Base-by-base conservation (phyloP, 2,329 filamentous ascomycete species). In the Trichophyton rubrum region DNA sequence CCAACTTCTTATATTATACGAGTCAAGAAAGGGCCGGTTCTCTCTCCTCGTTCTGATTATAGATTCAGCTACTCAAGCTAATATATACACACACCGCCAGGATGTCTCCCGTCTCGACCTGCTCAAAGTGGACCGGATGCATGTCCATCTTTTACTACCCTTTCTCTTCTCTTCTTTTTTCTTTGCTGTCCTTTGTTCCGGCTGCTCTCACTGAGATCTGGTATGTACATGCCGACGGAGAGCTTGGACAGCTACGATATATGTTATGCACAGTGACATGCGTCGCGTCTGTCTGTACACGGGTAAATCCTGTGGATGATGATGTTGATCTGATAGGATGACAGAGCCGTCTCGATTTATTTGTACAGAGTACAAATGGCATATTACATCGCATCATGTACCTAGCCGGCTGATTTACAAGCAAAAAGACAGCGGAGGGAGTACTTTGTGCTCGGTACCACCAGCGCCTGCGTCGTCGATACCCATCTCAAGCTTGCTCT, bases 381-480 rank as follows among this genome's bases (percentile, higher is more conserved):
- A 53, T 53, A 53, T 53, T 53, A 53, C 49, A 53, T 53, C 27
- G 49, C 49, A 53, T 24, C 13, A 53, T 53, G 49, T 53, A 53
- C 9, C 27, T 53, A 30, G 8, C 49, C 49, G 49, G 22, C 27
- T 13, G 27, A 15, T 20, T 53, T 53, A 13, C 49, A n/a, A 24
- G 22, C 22, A 24, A 53, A 27, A 17, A 17, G 27, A 30, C 49
- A 33, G 22, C 17, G 13, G 49, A 53, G 49, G 7, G 49, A 33
- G 49, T 53, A 53, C 49, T 30, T n/a, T 53, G 49, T 53, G 17
- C 45, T 51, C 17, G 22, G 49, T 33, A 53, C 49, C 11, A 53
- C 49, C 33, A 13, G 33, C 33, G 33, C 33, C 33, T 38, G 33
- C 33, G 33, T 13, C 11, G 33, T 13, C 33, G 33, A 38, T 38